Evolutionary conservation across 495 filamentous ascomycete species (phyloP).

Genomic region (Glarea lozoyensis): DNA sequence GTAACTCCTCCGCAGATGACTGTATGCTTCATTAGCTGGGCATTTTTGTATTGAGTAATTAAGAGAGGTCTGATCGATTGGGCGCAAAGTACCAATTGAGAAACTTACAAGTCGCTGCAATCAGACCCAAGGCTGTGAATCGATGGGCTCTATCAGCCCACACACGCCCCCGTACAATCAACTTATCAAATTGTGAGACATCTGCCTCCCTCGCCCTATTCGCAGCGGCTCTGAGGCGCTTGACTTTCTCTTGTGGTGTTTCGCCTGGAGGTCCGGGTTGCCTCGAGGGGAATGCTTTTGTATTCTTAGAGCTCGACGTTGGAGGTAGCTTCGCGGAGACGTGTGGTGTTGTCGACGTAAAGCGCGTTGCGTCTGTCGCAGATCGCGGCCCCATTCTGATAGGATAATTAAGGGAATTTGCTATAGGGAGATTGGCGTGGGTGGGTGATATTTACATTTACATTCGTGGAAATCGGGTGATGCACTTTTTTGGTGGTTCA

Average conservation of each 20-base stretch:
- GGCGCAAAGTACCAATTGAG: not conserved
- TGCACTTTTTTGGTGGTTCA: slow-evolving; percentile 15
- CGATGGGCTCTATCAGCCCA: slow-evolving; percentile 82
- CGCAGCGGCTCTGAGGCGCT: slow-evolving; percentile 74
- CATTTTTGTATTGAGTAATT: too few relatives aligned
- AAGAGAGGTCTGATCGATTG: too few relatives aligned
- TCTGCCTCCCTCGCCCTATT: slow-evolving; percentile 56
- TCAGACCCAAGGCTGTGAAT: slow-evolving; percentile 61
- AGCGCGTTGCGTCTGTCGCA: slow-evolving; percentile 87
- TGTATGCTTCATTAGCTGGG: too few relatives aligned
- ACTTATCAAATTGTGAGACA: slow-evolving; percentile 55
- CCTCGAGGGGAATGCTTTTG: slow-evolving; percentile 23
- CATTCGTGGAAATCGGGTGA: slow-evolving; percentile 3
- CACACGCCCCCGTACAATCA: slow-evolving; percentile 57
- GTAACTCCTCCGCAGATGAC: slow-evolving; percentile 66
- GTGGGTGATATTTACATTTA: not conserved
- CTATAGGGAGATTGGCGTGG: not conserved
- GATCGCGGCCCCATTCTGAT: slow-evolving; percentile 60
- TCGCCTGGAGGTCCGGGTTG: slow-evolving; percentile 35
- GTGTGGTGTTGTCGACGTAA: slow-evolving; percentile 87
- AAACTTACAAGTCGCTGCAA: slow-evolving; percentile 70
- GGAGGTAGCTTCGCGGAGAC: slow-evolving; percentile 42
- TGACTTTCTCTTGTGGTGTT: slow-evolving; percentile 84
- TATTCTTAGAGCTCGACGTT: too few relatives aligned
- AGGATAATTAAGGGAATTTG: not conserved